Evolutionary conservation across 2,329 filamentous ascomycete genomes (phyloP).

Genomic region (Paecilomyces formosus): DNA sequence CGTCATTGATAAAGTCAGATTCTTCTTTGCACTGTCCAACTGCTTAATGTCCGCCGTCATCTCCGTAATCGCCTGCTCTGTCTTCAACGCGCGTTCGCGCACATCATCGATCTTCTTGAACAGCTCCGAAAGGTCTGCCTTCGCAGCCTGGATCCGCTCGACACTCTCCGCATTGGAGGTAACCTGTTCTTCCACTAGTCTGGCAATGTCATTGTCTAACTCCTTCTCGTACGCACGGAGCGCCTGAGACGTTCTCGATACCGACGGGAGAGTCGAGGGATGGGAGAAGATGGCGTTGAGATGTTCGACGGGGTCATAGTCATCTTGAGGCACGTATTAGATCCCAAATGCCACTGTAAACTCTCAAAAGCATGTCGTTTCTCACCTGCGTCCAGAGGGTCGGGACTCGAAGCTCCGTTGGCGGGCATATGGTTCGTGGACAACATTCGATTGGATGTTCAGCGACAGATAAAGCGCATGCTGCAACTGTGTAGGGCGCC

Average conservation of each 20-base stretch:
- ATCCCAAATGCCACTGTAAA: neutral
- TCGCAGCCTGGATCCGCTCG: conserved; percentile 82
- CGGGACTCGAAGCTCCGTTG: conserved; percentile 27
- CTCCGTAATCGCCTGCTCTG: conserved; percentile 90
- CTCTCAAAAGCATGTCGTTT: neutral
- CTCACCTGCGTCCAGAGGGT: conserved; percentile 40
- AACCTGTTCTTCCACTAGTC: conserved; percentile 67
- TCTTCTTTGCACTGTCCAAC: conserved; percentile 91
- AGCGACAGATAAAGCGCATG: conserved; percentile 12
- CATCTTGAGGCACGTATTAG: conserved; percentile 42
- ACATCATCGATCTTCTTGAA: conserved; percentile 95
- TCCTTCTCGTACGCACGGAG: conserved; percentile 73
- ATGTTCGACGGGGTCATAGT: conserved; percentile 90
- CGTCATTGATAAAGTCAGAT: conserved; percentile 95
- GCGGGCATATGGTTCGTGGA: conserved; percentile 30
- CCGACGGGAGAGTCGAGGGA: conserved; percentile 72
- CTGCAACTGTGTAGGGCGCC: conserved; percentile 6
- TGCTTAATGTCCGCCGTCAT: conserved; percentile 99
- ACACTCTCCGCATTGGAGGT: conserved; percentile 82
- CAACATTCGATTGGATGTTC: conserved; percentile 27
- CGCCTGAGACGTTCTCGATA: conserved; percentile 64
- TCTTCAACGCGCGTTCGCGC: conserved; percentile 78
- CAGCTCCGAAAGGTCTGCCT: conserved; percentile 78
- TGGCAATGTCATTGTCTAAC: conserved; percentile 68
- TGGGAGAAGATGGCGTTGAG: conserved; percentile 91